Conservation (phyloP, 202 grass and related monocot species). For the Cymbopogon flexuosus region DNA sequence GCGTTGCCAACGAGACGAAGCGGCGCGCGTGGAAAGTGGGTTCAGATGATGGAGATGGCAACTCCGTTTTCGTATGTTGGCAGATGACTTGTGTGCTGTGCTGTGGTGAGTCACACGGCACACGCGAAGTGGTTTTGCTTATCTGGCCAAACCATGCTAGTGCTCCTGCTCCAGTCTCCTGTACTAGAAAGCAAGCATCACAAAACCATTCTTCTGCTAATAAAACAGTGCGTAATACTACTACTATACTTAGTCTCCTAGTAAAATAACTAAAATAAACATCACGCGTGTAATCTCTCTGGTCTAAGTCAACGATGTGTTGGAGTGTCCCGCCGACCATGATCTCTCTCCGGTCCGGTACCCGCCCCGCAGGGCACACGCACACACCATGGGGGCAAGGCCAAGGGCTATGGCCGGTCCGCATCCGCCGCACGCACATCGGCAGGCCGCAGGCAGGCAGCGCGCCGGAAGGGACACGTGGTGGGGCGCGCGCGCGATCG, state of each 20-base stretch:
- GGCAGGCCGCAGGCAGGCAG: too few relatives aligned
- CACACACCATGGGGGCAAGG: too few relatives aligned
- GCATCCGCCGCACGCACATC: background rate
- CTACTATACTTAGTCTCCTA: too few relatives aligned
- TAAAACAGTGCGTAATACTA: too few relatives aligned
- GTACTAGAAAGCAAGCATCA: background rate
- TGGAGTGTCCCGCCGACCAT: background rate
- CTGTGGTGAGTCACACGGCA: background rate
- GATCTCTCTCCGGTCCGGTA: background rate
- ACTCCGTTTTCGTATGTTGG: background rate
- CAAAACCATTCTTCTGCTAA: background rate
- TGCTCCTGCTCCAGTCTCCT: background rate
- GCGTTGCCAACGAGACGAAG: background rate
- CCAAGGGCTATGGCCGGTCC: too few relatives aligned
- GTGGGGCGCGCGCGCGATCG: background rate
- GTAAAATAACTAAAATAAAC: background rate
- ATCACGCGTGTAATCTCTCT: background rate
- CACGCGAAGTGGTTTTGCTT: background rate
- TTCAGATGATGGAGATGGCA: background rate
- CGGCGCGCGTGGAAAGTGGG: background rate
- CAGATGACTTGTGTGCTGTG: background rate
- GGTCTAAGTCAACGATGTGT: too few relatives aligned
- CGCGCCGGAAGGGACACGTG: constrained; percentile 13
- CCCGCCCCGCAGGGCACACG: background rate
- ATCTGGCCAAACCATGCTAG: background rate